Percentiles rank a stretch among this genome's conserved stretches.
phyloP scores from a whole-genome alignment of 352 stramenopile species.

The Phytophthora sansomeana region DNA sequence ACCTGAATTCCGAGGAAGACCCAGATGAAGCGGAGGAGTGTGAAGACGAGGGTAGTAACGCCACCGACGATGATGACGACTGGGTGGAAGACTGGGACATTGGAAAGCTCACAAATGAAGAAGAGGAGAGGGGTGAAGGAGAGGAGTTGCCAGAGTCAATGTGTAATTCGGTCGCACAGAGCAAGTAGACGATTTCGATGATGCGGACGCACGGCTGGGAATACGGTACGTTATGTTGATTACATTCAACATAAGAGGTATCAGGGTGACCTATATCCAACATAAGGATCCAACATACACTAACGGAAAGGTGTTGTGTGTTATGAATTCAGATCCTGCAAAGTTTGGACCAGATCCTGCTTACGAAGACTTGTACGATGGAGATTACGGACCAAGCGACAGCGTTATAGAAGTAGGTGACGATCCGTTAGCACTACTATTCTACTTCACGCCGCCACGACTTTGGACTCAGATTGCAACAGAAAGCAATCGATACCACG shows the following conservation, averaged over 20 bases:
- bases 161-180: neutral
- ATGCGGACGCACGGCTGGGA: neutral
- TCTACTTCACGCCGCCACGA: slow-evolving; percentile 1
- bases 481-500: neutral
- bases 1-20: slow-evolving; percentile 11
- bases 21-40: slow-evolving; percentile 2
- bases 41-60: neutral
- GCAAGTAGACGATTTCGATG: neutral
- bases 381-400: neutral
- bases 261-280: neutral
- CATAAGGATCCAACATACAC: slow-evolving; percentile 2
- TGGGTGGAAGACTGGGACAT: neutral
- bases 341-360: neutral
- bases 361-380: slow-evolving; percentile 1
- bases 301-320: too few species aligned
- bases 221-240: slow-evolving; percentile 5
- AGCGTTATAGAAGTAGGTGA: neutral
- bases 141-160: neutral
- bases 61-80: neutral
- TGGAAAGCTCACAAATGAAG: slow-evolving; percentile 8
- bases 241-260: neutral
- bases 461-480: neutral
- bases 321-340: slow-evolving; percentile 1
- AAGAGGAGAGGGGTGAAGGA: neutral
- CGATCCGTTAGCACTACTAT: neutral